These are phyloP conservation scores for Lachancea lanzarotensis DNA, from an alignment of 805 yeast species.

Conservation along the genomic window DNA sequence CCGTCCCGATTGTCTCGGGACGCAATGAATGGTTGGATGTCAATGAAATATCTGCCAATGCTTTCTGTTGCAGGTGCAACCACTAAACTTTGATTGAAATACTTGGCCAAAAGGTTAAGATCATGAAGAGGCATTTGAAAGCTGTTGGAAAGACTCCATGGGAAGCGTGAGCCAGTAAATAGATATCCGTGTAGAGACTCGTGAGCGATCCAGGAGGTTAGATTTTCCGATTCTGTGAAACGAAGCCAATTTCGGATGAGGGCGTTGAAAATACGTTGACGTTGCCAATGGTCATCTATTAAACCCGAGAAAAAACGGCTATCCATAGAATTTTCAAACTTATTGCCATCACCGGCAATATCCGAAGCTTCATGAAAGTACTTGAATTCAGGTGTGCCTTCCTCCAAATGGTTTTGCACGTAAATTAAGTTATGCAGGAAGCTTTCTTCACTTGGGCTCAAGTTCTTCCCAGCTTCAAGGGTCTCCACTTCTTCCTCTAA, in stretches of 20 bases:
- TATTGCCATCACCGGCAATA: background rate
- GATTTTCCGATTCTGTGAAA: slow-evolving; percentile 37
- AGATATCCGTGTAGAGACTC: slow-evolving; percentile 59
- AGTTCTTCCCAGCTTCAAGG: background rate
- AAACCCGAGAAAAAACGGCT: slow-evolving; percentile 5
- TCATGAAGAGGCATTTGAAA: slow-evolving; percentile 45
- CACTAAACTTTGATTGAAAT: slow-evolving; percentile 41
- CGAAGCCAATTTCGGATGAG: slow-evolving; percentile 49
- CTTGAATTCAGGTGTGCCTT: background rate
- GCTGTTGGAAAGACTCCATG: slow-evolving; percentile 58
- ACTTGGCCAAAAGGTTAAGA: slow-evolving; percentile 36
- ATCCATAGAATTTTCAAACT: slow-evolving; percentile 3
- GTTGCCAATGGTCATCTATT: slow-evolving; percentile 11
- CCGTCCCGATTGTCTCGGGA: slow-evolving; percentile 37
- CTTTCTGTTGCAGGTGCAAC: background rate
- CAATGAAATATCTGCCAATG: slow-evolving; percentile 40
- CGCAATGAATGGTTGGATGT: slow-evolving; percentile 39
- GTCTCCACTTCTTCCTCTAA: background rate
- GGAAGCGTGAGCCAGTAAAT: slow-evolving; percentile 51
- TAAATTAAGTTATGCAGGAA: background rate
- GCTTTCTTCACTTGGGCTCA: background rate
- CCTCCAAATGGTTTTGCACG: background rate
- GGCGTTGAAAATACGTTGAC: slow-evolving; percentile 37
- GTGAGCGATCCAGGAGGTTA: slow-evolving; percentile 57
- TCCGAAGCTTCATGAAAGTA: slow-evolving; percentile 4